Percentiles rank a stretch among this genome's conserved stretches.
phyloP scores from a whole-genome alignment of 2,329 filamentous ascomycete species.

The Trichocomaceae sp. region DNA sequence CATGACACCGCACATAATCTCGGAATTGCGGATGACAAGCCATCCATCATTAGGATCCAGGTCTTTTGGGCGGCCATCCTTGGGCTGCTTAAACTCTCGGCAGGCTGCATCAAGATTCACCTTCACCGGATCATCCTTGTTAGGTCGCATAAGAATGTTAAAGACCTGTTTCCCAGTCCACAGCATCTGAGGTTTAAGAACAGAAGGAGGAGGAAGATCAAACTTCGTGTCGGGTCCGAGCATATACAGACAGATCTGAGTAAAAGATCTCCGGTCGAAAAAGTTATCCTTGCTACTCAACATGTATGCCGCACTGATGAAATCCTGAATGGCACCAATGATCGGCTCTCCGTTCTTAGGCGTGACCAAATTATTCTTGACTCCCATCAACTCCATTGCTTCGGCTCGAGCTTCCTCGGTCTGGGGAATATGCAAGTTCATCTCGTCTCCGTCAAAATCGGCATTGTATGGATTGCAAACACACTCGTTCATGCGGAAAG shows the following conservation, averaged over 20 bases:
- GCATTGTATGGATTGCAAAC: constrained; percentile 98
- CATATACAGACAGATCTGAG: constrained; percentile 90
- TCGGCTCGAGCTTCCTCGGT: constrained; percentile 95
- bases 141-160: constrained; percentile 83
- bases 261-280: constrained; percentile 80
- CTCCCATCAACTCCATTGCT: constrained; percentile 93
- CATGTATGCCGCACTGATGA: constrained; percentile 90
- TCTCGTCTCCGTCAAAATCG: constrained; percentile 98
- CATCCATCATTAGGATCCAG: constrained; percentile 85
- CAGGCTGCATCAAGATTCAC: constrained; percentile 93
- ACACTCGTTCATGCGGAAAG: constrained; percentile 95
- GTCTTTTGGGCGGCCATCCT: constrained; percentile 39
- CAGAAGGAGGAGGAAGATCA: constrained; percentile 78
- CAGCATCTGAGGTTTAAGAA: constrained; percentile 74
- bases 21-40: constrained; percentile 89
- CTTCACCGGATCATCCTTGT: constrained; percentile 70
- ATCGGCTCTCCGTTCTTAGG: constrained; percentile 98
- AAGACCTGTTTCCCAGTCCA: constrained; percentile 99
- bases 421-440: constrained; percentile 97
- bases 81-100: constrained; percentile 56
- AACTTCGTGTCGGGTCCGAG: constrained; percentile 70
- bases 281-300: constrained; percentile 90
- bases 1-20: constrained; percentile 96
- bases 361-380: constrained; percentile 91
- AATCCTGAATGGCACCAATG: constrained; percentile 98